phyloP scores from a whole-genome alignment of 169 alveolate genomes.

The Plasmodium berghei region DNA sequence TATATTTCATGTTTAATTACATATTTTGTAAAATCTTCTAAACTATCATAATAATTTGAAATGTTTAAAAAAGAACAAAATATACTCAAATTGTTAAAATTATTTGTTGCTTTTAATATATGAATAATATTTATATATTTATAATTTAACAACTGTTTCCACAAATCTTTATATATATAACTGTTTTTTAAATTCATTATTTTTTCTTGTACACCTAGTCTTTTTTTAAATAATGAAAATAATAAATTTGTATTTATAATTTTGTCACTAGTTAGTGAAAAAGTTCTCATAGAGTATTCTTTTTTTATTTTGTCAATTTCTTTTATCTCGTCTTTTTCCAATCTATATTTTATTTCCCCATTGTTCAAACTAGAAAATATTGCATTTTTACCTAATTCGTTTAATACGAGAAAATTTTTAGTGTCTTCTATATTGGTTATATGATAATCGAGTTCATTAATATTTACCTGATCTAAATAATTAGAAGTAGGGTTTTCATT shows the following conservation, averaged over 20 bases:
- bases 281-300: not conserved
- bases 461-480: not conserved
- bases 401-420: not conserved
- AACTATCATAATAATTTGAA: conserved; percentile 27
- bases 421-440: not conserved
- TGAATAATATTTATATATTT: conserved; percentile 73
- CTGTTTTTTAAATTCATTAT: conserved; percentile 12
- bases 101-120: conserved; percentile 26
- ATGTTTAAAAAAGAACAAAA: conserved; percentile 39
- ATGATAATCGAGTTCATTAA: not conserved
- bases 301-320: conserved; percentile 3
- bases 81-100: conserved; percentile 10
- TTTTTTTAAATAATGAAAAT: conserved; percentile 10
- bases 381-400: not conserved
- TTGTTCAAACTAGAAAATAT: not conserved
- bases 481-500: not conserved
- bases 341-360: not conserved
- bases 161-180: conserved; percentile 48
- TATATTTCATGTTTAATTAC: conserved; percentile 68
- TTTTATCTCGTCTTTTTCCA: not conserved
- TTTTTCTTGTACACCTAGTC: not conserved
- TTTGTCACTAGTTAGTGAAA: conserved; percentile 32
- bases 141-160: conserved; percentile 53
- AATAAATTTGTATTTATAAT: conserved; percentile 15
- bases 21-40: conserved; percentile 66